Evolutionary conservation across 129 eudicot species (phyloP), one percentile per base, ranked within the genome.

Genomic region (Flaveria robusta): DNA sequence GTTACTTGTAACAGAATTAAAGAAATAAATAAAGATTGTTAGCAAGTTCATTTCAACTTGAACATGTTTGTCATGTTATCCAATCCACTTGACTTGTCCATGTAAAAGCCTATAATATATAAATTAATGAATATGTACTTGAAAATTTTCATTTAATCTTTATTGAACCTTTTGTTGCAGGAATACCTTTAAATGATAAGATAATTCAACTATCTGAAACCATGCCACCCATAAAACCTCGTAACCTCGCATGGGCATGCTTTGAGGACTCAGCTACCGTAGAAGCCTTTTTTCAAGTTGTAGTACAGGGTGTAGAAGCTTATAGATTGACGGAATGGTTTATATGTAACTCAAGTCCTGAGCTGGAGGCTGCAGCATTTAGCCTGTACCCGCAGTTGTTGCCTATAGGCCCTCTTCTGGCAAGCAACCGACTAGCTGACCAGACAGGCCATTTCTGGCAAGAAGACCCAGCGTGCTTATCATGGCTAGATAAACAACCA

Each of bases 401-500:
- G 51, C 82, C 89, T 0, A 75, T 86, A 1, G 91, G 95, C 15
- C 91, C 91, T 11, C 80, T 89, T 18, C 37, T 80, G 7, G 86
- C 95, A 37, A 83, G 83, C 81, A 87, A 75, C 81, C 77, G 88
- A 39, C 79, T 64, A 2, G 85, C 74, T 37, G 65, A 81, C 19
- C 75, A 85, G 39, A 9, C 49, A 2, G 88, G 87, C 29, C 43
- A 78, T 49, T 87, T 82, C 37, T 87, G 88, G 96, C 76, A 90
- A 50, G 86, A 83, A 46, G 96, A 89, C 77, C 14, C 72, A 6
- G 26, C 79, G 6, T 82, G 96, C 79, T 43, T 89, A 71, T 2
- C 58, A 58, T 89, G 96, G 93, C 93, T 88, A 8, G 90, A 88
- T 71, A 80, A 81, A 24, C 85, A 88, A 75, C 79, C 83, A 27